Base-by-base conservation (phyloP, 2,329 filamentous ascomycete species). In the Daldinia sp. region DNA sequence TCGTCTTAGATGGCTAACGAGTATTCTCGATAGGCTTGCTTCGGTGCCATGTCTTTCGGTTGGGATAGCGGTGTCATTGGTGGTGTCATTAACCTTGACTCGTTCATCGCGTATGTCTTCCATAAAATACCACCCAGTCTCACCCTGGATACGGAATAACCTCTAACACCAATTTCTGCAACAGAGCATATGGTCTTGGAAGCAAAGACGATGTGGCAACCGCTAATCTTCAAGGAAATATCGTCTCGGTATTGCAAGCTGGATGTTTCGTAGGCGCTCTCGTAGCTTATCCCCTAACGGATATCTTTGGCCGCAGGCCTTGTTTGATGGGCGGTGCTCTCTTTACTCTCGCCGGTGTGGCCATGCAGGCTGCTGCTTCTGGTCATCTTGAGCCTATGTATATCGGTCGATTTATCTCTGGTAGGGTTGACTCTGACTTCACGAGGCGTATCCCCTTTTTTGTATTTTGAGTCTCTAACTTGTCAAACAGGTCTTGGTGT, bases 1-100 rank as follows among this genome's bases (percentile, higher is more conserved):
- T 23, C 9, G 7, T 30, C 37, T 6, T 6, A 28, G 1, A 35
- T 10, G 30, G 54, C 60, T 71, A 53, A 72, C 65, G 30, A 57
- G 26, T 42, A 6, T 12, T 42, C 13, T 15, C 26, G 9, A 13
- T 60, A 79, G 75, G 81, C 81, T 15, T 83, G 82, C 75, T 83
- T 84, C 65, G 82, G 82, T 54, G 83, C 82, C 70, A 83, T 83
- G 79, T 84, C 90, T 54, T 92, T 92, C 69, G 90, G 90, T 9
- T 83, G 81, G 82, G 82, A 83, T 76, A 90, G 88, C 39, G 88
- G 89, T 70, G 90, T 90, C 63, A 91, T 91, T 67, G 88, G 89
- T 26, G 89, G 89, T 73, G 88, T 92, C 44, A 83, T 92, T 33
- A 87, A 86, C 7, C 82, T 92, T 72, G 76, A 81, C 2, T 82